phyloP scores from a whole-genome alignment of 1,284 basidiomycete species.

The Phlebopus sp. region DNA sequence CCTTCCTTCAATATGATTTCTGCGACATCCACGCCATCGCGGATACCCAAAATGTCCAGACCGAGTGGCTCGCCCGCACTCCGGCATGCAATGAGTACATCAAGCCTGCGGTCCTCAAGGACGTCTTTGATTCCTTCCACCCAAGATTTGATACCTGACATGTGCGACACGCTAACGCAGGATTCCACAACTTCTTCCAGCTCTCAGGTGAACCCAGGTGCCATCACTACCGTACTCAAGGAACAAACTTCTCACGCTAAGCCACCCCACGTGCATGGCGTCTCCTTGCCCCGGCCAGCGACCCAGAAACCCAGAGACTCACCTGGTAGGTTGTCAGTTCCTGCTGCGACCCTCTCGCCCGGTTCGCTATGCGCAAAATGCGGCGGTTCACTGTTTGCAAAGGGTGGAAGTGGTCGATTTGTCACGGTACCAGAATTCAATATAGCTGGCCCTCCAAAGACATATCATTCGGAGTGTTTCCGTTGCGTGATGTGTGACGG shows the following conservation, averaged over 20 bases:
- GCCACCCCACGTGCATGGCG: conserved; percentile 5
- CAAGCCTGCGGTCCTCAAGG: conserved; percentile 29
- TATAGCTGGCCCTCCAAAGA: conserved; percentile 43
- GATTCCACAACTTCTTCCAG: conserved; percentile 53
- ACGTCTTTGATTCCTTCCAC: conserved; percentile 42
- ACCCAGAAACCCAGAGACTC: conserved; percentile 28
- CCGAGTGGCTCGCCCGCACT: conserved; percentile 26
- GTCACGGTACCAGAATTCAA: conserved; percentile 64
- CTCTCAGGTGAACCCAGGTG: conserved; percentile 22
- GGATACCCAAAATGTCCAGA: conserved; percentile 30
- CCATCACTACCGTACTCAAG: conserved; percentile 7
- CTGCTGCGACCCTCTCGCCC: conserved; percentile 25
- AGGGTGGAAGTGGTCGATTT: conserved; percentile 54
- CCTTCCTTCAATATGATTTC: conserved; percentile 12
- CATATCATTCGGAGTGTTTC: conserved; percentile 74
- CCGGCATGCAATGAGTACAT: conserved; percentile 27
- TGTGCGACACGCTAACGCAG: conserved; percentile 54
- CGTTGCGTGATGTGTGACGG: conserved; percentile 64
- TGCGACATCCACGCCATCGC: conserved; percentile 21
- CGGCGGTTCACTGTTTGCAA: conserved; percentile 52
- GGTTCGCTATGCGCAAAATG: conserved; percentile 55
- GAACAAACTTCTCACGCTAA: conserved; percentile 10
- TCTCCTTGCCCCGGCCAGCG: conserved; percentile 8
- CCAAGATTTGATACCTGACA: conserved; percentile 61
- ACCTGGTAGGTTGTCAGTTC: conserved; percentile 20